Base-by-base conservation (phyloP, 352 stramenopile genomes). In the Pythium aristosporum region DNA sequence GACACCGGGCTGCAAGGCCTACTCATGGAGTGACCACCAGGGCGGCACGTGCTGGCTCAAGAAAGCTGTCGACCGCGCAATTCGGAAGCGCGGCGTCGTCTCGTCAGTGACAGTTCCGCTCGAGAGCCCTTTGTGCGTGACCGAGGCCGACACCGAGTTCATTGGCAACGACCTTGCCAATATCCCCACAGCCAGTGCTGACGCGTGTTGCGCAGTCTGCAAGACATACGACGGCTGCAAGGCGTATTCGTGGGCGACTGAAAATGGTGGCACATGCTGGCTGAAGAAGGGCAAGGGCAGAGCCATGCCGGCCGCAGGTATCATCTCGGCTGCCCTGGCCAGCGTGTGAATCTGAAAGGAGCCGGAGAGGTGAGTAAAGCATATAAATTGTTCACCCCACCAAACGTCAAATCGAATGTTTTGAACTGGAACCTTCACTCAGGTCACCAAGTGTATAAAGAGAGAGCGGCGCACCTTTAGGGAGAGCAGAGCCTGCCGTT, bases 251-350 rank as follows among this genome's bases (percentile, higher is more conserved):
- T 89, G 80, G 80, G 80, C 54, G 11, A 73, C 69, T 57, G 74
- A 74, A 63, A 82, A 76, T 41, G 65, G 72, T 13, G 80, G 80
- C 8, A 87, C 75, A 9, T 87, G 79, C 57, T 87, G 70, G 66
- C 61, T 88, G 23, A 88, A 90, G 63, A 82, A 49, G 30, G 20
- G 7, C 30, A 44, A 58, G 32, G 59, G 44, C 39, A 55, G 32
- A 16, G 32, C 12, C 18, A 34, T 9, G 8, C 48, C 25, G 18
- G 48, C 13, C 18, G 16, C 20, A 7, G 48, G 48, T 23, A 25
- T 55, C 20, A 15, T 55, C 48, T 55, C 48, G 20, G 48, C 4
- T 2, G 32, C 15, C 23, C 48, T 55, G 23, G 48, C 32, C 5
- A 23, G 48, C 23, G 3, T 55, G 5, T 55, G 39, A 55, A 55